Percentiles rank a stretch among this genome's conserved stretches.
phyloP scores from a whole-genome alignment of 2,329 filamentous ascomycete genomes.

The Cryphonectria carpinicola region DNA sequence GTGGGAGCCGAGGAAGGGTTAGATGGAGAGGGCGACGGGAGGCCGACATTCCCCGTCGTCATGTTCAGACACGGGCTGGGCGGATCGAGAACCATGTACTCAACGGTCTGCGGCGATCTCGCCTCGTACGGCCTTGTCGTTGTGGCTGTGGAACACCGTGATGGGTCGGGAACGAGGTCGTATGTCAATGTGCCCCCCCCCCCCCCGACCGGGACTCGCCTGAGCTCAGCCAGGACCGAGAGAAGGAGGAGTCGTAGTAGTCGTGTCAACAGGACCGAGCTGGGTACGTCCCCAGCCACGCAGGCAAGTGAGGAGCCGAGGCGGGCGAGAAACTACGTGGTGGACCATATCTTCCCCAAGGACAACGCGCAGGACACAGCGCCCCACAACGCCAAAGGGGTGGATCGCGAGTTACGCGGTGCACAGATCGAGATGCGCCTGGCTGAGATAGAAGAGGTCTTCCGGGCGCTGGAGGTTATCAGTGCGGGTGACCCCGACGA shows the following conservation, averaged over 20 bases:
- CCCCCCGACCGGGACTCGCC: constrained; percentile 43
- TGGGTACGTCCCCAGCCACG: constrained; percentile 34
- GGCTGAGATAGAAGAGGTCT: constrained; percentile 68
- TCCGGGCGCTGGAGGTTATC: constrained; percentile 58
- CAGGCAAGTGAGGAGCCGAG: constrained; percentile 32
- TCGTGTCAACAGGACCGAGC: constrained; percentile 21
- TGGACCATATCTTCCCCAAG: constrained; percentile 68
- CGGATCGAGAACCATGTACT: constrained; percentile 65
- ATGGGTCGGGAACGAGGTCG: constrained; percentile 65
- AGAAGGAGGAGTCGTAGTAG: constrained; percentile 19
- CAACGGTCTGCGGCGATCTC: constrained; percentile 66
- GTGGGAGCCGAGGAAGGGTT: constrained; percentile 38
- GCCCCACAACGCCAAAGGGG: constrained; percentile 60
- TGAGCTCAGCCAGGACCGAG: constrained; percentile 36
- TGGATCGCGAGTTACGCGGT: constrained; percentile 61
- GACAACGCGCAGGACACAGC: constrained; percentile 53
- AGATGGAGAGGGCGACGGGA: constrained; percentile 31
- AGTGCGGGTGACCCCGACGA: constrained; percentile 56
- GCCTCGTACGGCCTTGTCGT: constrained; percentile 70
- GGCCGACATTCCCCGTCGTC: constrained; percentile 58
- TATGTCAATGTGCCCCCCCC: constrained; percentile 63
- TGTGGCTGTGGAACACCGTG: constrained; percentile 66
- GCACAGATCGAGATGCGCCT: constrained; percentile 67
- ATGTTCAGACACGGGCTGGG: constrained; percentile 71
- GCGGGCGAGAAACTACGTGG: constrained; percentile 47